Conservation (phyloP, 768 basidiomycete species). For the Agrocybe chaxingu region DNA sequence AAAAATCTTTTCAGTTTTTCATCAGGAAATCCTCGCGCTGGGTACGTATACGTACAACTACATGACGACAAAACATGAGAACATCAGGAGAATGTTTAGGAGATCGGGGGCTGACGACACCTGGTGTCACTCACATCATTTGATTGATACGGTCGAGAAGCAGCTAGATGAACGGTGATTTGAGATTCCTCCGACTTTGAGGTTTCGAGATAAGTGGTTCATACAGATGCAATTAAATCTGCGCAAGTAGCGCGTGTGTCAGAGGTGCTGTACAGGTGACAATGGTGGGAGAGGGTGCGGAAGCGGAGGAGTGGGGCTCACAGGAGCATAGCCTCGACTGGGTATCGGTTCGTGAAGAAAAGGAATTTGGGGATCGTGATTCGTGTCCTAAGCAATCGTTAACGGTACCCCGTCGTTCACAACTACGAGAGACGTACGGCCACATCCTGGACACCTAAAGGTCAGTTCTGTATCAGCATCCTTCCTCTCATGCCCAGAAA, state of each 20-base stretch:
- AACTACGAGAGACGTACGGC: not conserved
- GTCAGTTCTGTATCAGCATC: too few species aligned
- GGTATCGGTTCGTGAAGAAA: slow-evolving; percentile 24
- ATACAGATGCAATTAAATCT: slow-evolving; percentile 28
- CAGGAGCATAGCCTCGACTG: slow-evolving; percentile 25
- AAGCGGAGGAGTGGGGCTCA: slow-evolving; percentile 7
- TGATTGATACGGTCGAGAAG: slow-evolving; percentile 16
- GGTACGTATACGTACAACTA: not conserved
- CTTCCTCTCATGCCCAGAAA: not conserved
- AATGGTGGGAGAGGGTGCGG: not conserved
- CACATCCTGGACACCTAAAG: too few species aligned
- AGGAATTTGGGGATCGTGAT: slow-evolving; percentile 21
- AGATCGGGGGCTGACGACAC: not conserved
- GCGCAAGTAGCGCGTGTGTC: not conserved
- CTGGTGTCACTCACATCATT: slow-evolving; percentile 4
- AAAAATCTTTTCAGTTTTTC: not conserved
- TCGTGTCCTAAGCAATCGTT: slow-evolving; percentile 10
- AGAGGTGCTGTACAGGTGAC: not conserved
- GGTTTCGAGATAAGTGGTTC: not conserved
- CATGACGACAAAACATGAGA: not conserved
- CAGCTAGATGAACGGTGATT: slow-evolving; percentile 8
- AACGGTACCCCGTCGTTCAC: too few species aligned
- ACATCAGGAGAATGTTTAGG: not conserved
- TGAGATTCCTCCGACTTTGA: not conserved
- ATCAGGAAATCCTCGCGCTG: not conserved